Conservation (phyloP, 495 filamentous ascomycete genomes). For the Bathelium albidoporum region DNA sequence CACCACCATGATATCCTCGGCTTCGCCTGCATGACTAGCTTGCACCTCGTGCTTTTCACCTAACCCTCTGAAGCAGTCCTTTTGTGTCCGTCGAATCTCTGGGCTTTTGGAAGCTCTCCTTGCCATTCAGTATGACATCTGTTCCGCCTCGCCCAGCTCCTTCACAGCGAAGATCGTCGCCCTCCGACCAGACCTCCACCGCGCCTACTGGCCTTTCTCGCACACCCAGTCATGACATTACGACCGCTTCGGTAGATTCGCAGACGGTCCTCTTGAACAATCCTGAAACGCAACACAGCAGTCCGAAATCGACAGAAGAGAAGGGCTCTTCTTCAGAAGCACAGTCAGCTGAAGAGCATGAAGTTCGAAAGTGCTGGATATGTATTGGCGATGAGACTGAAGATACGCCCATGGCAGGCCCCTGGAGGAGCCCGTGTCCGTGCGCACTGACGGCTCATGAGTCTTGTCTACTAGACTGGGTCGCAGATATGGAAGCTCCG, state of each 20-base stretch:
- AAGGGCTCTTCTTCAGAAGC: constrained; percentile 4
- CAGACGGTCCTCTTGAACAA: constrained; percentile 29
- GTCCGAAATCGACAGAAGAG: neutral
- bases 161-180: constrained; percentile 1
- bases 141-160: neutral
- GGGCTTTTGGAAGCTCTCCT: neutral
- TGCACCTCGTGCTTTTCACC: no score
- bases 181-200: neutral
- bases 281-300: constrained; percentile 4
- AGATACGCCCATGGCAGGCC: constrained; percentile 46
- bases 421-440: constrained; percentile 81
- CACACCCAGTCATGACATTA: constrained; percentile 17
- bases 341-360: constrained; percentile 25
- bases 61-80: no score
- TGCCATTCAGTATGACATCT: neutral
- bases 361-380: constrained; percentile 71
- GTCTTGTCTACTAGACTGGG: constrained; percentile 80
- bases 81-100: no score
- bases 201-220: neutral
- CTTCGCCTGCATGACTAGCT: no score
- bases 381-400: constrained; percentile 82
- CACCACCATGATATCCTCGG: neutral
- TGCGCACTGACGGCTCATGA: constrained; percentile 88
- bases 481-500: constrained; percentile 67
- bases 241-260: constrained; percentile 25